phyloP scores from a whole-genome alignment of 768 basidiomycete species.

The Hortiboletus campestris region DNA sequence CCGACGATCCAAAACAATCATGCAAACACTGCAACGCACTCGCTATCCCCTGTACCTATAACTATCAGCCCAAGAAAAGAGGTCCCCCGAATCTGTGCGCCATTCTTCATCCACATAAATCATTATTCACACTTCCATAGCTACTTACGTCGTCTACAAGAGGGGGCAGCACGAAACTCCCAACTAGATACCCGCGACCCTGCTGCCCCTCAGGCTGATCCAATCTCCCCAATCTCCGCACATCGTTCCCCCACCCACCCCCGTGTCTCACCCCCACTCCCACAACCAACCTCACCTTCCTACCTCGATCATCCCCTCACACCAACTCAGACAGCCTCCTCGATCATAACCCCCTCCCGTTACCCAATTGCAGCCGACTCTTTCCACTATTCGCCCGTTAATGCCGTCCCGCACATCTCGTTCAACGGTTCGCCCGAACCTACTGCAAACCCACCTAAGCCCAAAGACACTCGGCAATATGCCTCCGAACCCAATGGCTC shows the following conservation, averaged over 20 bases:
- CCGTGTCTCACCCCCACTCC: constrained; percentile 44
- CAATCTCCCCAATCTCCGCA: constrained; percentile 48
- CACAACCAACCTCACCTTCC: constrained; percentile 22
- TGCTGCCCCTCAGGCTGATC: constrained; percentile 38
- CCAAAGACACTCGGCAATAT: constrained; percentile 43
- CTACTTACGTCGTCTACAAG: constrained; percentile 78
- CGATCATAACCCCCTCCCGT: constrained; percentile 55
- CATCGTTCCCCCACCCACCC: constrained; percentile 36
- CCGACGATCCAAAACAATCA: constrained; percentile 70
- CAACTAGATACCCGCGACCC: constrained; percentile 33
- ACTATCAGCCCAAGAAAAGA: constrained; percentile 91
- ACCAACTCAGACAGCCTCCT: constrained; percentile 40
- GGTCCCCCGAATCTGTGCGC: constrained; percentile 89
- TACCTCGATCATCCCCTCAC: constrained; percentile 55
- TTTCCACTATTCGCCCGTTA: constrained; percentile 51
- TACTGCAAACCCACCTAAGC: constrained; percentile 31
- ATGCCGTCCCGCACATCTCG: constrained; percentile 33
- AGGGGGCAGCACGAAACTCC: constrained; percentile 39
- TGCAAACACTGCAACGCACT: constrained; percentile 88
- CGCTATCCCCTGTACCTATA: constrained; percentile 83
- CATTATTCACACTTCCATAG: constrained; percentile 34
- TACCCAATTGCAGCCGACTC: constrained; percentile 72
- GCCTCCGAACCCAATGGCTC: constrained; percentile 57
- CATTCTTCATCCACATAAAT: background rate
- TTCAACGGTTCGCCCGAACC: constrained; percentile 42